Evolutionary conservation across 192 early-diverging fungal genomes (phyloP).

Genomic region (Linnemannia exigua): DNA sequence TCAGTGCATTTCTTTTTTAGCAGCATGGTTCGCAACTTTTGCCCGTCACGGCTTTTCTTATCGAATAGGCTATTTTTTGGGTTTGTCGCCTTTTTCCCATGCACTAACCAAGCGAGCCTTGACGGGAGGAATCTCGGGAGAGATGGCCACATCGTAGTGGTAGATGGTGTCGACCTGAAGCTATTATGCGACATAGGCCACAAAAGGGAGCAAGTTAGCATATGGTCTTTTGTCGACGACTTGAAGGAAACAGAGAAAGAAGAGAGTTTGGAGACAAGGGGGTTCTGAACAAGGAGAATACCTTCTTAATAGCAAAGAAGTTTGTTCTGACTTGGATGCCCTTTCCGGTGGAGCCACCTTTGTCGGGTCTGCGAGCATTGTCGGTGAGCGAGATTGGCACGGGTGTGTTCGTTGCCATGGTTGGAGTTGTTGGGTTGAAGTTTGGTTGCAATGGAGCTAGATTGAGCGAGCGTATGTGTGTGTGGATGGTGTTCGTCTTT

Average conservation of each 20-base stretch:
- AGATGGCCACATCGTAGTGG: conserved; percentile 52
- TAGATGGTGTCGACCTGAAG: conserved; percentile 41
- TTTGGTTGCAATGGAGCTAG: background rate
- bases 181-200: background rate
- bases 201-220: background rate
- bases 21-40: background rate
- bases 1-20: background rate
- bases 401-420: background rate
- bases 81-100: background rate
- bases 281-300: background rate
- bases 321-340: conserved; percentile 69
- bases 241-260: background rate
- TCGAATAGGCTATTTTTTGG: background rate
- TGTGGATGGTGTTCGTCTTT: background rate
- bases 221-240: background rate
- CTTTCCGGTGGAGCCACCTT: conserved; percentile 59
- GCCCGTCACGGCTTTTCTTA: background rate
- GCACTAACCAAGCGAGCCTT: conserved; percentile 37
- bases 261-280: background rate
- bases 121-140: conserved; percentile 32
- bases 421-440: background rate
- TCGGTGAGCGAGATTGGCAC: conserved; percentile 33
- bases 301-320: conserved; percentile 78
- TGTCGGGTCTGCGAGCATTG: conserved; percentile 58
- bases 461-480: too few relatives aligned